A percentile compares a stretch with the other conserved stretches of the same genome.
These are phyloP conservation scores for Sarocladiaceae sp. DNA, from an alignment of 2,329 filamentous ascomycete genomes.

Conservation along the genomic window DNA sequence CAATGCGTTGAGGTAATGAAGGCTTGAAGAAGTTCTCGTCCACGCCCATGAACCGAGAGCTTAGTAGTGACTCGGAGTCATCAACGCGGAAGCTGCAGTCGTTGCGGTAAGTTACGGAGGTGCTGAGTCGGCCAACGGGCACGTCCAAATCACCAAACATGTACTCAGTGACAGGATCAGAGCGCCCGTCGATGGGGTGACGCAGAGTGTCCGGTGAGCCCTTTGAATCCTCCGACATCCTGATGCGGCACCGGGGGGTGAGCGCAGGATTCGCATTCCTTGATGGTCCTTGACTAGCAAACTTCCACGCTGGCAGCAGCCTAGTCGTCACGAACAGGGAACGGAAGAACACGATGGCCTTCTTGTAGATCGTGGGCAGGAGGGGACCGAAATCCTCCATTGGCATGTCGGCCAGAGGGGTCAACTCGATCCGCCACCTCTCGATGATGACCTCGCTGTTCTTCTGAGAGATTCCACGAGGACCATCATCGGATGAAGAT, in stretches of 20 bases:
- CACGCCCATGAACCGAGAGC: slow-evolving; percentile 86
- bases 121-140: slow-evolving; percentile 75
- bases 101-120: slow-evolving; percentile 76
- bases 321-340: slow-evolving; percentile 78
- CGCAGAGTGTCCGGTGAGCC: slow-evolving; percentile 58
- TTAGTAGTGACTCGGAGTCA: slow-evolving; percentile 82
- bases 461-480: slow-evolving; percentile 33
- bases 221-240: slow-evolving; percentile 49
- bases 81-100: slow-evolving; percentile 89
- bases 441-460: slow-evolving; percentile 77
- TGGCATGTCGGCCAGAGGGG: slow-evolving; percentile 40
- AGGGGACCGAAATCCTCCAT: slow-evolving; percentile 53
- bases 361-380: slow-evolving; percentile 91
- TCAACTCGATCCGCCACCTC: slow-evolving; percentile 82
- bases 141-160: slow-evolving; percentile 80
- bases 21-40: slow-evolving; percentile 85
- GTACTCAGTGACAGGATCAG: slow-evolving; percentile 59
- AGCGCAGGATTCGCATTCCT: slow-evolving; percentile 64
- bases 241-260: slow-evolving; percentile 74
- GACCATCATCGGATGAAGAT: slow-evolving; percentile 42
- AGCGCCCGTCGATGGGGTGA: slow-evolving; percentile 29
- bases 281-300: slow-evolving; percentile 64
- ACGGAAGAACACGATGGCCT: slow-evolving; percentile 89
- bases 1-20: slow-evolving; percentile 55
- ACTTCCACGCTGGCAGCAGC: slow-evolving; percentile 80